Evolutionary conservation across 306 rosid species (phyloP).

Genomic region (Cucurbita pepo): DNA sequence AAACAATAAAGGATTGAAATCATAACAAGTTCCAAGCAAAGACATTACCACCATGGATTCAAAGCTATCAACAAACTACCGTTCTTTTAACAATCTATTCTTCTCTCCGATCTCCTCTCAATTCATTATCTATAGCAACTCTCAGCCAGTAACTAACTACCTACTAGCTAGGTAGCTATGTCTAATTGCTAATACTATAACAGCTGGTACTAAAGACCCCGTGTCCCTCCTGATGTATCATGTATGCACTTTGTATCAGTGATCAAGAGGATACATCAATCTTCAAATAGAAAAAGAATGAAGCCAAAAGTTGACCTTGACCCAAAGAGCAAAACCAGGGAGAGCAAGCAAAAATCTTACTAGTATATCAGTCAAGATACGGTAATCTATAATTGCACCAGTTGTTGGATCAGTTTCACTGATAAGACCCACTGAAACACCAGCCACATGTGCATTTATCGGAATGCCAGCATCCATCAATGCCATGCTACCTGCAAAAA

Average conservation of each 20-base stretch:
- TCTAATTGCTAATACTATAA: not conserved
- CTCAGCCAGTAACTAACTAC: not conserved
- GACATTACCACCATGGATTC: not conserved
- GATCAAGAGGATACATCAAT: not conserved
- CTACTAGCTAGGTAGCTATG: not conserved
- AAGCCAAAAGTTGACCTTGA: not conserved
- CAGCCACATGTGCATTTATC: conserved; percentile 80
- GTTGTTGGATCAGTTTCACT: conserved; percentile 69
- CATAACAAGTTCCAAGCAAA: not conserved
- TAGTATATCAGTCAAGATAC: conserved; percentile 90
- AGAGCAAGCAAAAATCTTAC: conserved; percentile 25
- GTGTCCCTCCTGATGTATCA: not conserved
- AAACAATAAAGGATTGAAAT: not conserved
- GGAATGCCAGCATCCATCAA: conserved; percentile 97
- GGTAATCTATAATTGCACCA: conserved; percentile 57
- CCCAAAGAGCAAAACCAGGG: not conserved
- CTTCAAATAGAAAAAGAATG: not conserved
- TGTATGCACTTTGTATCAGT: not conserved
- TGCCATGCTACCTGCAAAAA: conserved; percentile 69
- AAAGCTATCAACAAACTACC: not conserved
- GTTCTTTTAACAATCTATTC: not conserved
- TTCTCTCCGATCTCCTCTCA: not conserved
- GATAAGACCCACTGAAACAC: conserved; percentile 89
- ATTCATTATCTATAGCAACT: not conserved
- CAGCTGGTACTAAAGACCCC: not conserved